Base-by-base conservation (phyloP, 2,329 filamentous ascomycete species). In the Helotiales sp. region DNA sequence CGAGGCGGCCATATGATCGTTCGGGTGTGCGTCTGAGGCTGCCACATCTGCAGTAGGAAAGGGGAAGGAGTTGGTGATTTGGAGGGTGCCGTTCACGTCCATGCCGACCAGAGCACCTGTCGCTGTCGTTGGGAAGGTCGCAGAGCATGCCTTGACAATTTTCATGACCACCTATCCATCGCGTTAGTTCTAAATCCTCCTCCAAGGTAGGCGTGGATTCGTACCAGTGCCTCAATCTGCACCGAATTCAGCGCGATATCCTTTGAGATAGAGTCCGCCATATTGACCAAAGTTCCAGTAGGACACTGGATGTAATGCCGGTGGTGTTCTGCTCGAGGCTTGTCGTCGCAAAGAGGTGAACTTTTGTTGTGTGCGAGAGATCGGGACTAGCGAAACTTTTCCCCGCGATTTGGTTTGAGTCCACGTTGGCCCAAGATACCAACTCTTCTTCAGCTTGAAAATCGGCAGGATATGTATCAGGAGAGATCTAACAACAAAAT, bases 11-110 rank as follows among this genome's bases (percentile, higher is more conserved):
- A 77, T 77, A 67, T 81, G 71, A 66, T 88, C 85, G 73, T 85
- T 90, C 76, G 91, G 87, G 79, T 93, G 89, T 58, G 80, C 75
- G 69, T 91, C 88, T 69, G 84, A 77, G 63, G 83, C 77, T 63
- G 84, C 82, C 67, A 86, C 77, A 66, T 96, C 92, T 74, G 90
- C 80, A 55, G 90, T 87, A 54, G 95, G 95, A 81, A 97, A 97
- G 40, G 92, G 89, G 78, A 98, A 99, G 65, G 86, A 85, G 81
- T 98, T 98, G 68, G 95, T 98, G 77, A 98, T 81, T 78, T 98
- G 88, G 62, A 98, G 85, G 59, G 87, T 81, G 64, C 85, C 85
- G 65, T 89, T 86, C 70, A 85, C 84, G 76, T 98, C 93, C 90
- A 98, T 93, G 69, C 95, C 95, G 60, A 97, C 92, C 61, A 97